Evolutionary conservation across 2,329 filamentous ascomycete genomes (phyloP), one percentile per base, ranked within the genome.

Genomic region (Diaporthe longicolla): DNA sequence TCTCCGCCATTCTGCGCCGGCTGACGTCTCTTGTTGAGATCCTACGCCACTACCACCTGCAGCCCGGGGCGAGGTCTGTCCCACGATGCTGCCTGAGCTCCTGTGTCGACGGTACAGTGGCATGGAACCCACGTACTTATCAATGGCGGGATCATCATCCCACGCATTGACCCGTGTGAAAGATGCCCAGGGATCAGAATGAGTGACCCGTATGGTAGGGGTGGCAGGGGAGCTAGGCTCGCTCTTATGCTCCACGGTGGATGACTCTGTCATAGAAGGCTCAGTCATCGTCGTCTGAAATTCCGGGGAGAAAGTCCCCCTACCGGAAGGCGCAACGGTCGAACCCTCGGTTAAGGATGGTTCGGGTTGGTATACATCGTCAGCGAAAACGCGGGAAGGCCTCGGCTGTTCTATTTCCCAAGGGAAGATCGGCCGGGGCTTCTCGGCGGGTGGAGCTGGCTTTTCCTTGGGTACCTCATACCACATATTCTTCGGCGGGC

Each of bases 111-210:
- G 84, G 79, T 90, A 88, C 81, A 92, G 91, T 78, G 93, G 91
- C 72, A 97, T 86, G 70, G 90, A 89, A 76, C 94, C 93, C 71
- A 98, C 94, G 81, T 98, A 99, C 76, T 90, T 90, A 79, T 94
- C 92, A 78, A 99, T 99, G 77, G 94, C 93, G 17, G 94, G 94
- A 70, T 97, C 90, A 70, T 94, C 94, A 79, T 99, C 97, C 97
- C 97, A 99, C 21, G 95, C 95, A 82, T 98, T 99, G 68, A 87
- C 90, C 61, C 91, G 89, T n/a, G 90, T 87, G 81, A 93, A 98
- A 61, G 88, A 88, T 76, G 91, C 89, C 94, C 94, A 97, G 26
- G 91, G 89, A 79, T 92, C 88, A 65, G 89, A 84, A 50, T 87
- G 80, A 29, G 83, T 84, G 73, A 85, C 78, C 58, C 83, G 83